These are phyloP conservation scores for Xylariomycetidae sp. DNA, from an alignment of 2,329 filamentous ascomycete species.

Conservation along the genomic window DNA sequence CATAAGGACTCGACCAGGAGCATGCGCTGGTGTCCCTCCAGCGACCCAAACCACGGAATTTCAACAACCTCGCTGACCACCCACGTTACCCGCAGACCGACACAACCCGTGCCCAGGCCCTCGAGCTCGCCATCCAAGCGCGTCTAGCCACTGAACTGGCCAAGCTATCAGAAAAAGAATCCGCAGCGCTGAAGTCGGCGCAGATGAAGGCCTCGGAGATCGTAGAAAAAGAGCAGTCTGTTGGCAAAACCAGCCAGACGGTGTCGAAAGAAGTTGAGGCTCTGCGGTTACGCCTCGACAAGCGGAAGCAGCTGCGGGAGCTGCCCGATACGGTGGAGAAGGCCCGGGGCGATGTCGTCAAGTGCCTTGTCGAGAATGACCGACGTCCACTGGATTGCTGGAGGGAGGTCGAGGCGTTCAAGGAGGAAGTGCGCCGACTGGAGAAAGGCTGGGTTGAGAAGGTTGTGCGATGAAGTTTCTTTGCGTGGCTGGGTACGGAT, in stretches of 20 bases:
- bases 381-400: slow-evolving; percentile 89
- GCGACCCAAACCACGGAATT: slow-evolving; percentile 3
- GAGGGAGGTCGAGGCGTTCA: slow-evolving; percentile 87
- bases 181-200: slow-evolving; percentile 63
- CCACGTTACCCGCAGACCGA: slow-evolving; percentile 69
- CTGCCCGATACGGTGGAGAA: slow-evolving; percentile 68
- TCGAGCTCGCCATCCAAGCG: slow-evolving; percentile 83
- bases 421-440: slow-evolving; percentile 78
- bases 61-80: slow-evolving; percentile 6
- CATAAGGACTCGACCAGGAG: not conserved
- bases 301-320: slow-evolving; percentile 60
- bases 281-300: slow-evolving; percentile 55
- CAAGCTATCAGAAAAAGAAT: slow-evolving; percentile 67
- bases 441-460: slow-evolving; percentile 87
- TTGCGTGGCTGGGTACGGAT: too few relatives aligned
- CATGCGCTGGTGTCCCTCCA: not conserved
- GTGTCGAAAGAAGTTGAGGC: slow-evolving; percentile 57
- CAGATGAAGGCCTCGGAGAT: slow-evolving; percentile 48
- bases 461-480: slow-evolving; percentile 52
- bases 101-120: slow-evolving; percentile 73
- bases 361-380: slow-evolving; percentile 80
- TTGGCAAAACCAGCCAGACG: slow-evolving; percentile 35
- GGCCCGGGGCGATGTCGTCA: slow-evolving; percentile 71
- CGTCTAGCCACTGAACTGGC: slow-evolving; percentile 84
- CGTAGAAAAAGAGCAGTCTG: slow-evolving; percentile 26